phyloP scores from a whole-genome alignment of 805 yeast genomes.

The Zygosaccharomyces pseudorouxii region DNA sequence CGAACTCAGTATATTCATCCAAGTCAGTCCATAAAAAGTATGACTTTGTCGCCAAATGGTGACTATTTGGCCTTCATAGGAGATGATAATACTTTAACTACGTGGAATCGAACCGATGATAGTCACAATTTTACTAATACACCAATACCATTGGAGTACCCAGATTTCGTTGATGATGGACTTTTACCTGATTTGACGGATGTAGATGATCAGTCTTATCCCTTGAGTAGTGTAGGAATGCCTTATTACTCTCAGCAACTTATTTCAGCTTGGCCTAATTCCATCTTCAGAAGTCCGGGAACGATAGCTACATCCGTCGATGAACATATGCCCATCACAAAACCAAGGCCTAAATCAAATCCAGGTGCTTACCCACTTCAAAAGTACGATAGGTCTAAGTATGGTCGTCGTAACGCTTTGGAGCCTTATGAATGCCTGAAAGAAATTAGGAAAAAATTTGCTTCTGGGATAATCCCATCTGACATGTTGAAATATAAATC shows the following conservation, averaged over 20 bases:
- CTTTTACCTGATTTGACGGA: constrained; percentile 25
- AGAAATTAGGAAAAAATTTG: constrained; percentile 25
- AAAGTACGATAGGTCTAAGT: constrained; percentile 52
- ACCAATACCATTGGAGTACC: constrained; percentile 49
- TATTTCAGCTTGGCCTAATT: constrained; percentile 74
- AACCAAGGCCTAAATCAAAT: constrained; percentile 11
- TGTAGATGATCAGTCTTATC: constrained; percentile 45
- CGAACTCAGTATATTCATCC: constrained; percentile 36
- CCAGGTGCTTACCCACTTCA: constrained; percentile 37
- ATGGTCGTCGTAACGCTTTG: constrained; percentile 52
- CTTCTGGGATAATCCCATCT: constrained; percentile 18
- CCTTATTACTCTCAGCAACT: constrained; percentile 78
- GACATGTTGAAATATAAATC: constrained; percentile 24
- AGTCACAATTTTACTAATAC: constrained; percentile 30
- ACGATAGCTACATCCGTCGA: constrained; percentile 54
- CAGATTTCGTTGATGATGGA: constrained; percentile 42
- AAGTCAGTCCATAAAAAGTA: constrained; percentile 31
- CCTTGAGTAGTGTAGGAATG: constrained; percentile 73
- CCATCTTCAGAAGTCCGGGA: constrained; percentile 58
- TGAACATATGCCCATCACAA: constrained; percentile 31
- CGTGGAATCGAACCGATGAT: constrained; percentile 29
- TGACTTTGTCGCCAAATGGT: constrained; percentile 51
- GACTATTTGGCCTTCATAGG: constrained; percentile 72
- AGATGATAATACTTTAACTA: constrained; percentile 45
- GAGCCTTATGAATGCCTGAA: constrained; percentile 40